Evolutionary conservation across 1,284 basidiomycete genomes (phyloP).

Genomic region (Nidula niveotomentosa): DNA sequence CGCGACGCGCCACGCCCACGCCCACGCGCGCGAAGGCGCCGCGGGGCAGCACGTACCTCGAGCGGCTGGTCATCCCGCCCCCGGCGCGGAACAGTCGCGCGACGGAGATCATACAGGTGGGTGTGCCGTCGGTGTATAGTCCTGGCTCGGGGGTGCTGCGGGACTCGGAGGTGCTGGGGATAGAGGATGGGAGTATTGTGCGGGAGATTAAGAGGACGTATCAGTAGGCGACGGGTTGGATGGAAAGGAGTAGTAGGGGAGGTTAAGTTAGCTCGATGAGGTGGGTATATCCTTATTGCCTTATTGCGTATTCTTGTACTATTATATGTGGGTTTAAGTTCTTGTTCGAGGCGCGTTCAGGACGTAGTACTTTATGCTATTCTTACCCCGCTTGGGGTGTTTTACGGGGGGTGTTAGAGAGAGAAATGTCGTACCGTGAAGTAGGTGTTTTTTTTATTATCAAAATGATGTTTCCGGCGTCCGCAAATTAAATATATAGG

Average conservation of each 20-base stretch:
- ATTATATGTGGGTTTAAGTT: no score
- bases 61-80: slow-evolving; percentile 27
- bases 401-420: no score
- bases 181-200: slow-evolving; percentile 10
- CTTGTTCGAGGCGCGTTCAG: no score
- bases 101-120: slow-evolving; percentile 20
- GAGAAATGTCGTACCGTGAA: no score
- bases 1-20: slow-evolving; percentile 32
- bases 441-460: no score
- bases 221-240: no score
- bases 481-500: slow-evolving; percentile 13
- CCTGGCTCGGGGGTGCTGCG: slow-evolving; percentile 18
- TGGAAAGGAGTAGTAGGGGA: no score
- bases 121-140: slow-evolving; percentile 11
- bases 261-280: no score
- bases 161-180: slow-evolving; percentile 26
- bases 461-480: background rate
- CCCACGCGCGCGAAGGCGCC: slow-evolving; percentile 18
- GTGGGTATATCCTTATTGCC: no score
- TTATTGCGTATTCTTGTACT: no score
- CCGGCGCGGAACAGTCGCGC: slow-evolving; percentile 10
- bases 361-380: no score
- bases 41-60: slow-evolving; percentile 27
- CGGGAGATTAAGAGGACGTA: background rate
- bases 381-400: no score